Evolutionary conservation across 768 basidiomycete species (phyloP).

Genomic region (Neoboletus brunneissimus): DNA sequence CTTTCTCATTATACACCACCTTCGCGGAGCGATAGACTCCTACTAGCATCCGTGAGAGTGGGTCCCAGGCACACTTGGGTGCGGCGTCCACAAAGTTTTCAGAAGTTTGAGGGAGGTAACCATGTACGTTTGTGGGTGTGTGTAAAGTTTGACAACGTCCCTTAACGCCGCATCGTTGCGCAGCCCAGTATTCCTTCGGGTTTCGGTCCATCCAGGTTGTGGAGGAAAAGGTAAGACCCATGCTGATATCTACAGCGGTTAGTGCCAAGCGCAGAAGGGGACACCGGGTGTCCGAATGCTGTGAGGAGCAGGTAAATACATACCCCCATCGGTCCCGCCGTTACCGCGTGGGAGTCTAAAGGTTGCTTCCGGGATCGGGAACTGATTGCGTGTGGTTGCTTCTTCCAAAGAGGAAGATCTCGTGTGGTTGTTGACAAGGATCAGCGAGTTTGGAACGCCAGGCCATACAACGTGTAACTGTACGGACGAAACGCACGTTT

Average conservation of each 20-base stretch:
- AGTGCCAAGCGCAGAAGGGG: neutral
- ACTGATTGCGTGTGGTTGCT: no score
- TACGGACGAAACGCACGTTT: no score
- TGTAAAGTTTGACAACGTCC: neutral
- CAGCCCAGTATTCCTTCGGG: neutral
- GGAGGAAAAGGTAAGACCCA: neutral
- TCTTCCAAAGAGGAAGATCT: no score
- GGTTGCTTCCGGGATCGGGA: no score
- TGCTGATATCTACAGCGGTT: neutral
- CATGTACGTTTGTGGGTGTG: neutral
- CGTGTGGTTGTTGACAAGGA: no score
- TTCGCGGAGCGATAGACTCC: neutral
- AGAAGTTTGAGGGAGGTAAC: neutral
- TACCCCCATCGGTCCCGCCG: neutral
- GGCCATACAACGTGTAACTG: no score
- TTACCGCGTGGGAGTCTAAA: neutral
- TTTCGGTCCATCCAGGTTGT: neutral
- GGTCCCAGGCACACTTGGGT: neutral
- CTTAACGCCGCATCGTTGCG: neutral
- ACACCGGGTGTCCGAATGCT: neutral
- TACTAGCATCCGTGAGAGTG: neutral
- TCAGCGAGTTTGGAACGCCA: no score
- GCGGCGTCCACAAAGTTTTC: neutral
- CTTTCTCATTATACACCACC: no score
- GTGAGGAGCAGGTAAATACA: neutral